Conservation (phyloP, 495 filamentous ascomycete species). For the Penicillium silybi region DNA sequence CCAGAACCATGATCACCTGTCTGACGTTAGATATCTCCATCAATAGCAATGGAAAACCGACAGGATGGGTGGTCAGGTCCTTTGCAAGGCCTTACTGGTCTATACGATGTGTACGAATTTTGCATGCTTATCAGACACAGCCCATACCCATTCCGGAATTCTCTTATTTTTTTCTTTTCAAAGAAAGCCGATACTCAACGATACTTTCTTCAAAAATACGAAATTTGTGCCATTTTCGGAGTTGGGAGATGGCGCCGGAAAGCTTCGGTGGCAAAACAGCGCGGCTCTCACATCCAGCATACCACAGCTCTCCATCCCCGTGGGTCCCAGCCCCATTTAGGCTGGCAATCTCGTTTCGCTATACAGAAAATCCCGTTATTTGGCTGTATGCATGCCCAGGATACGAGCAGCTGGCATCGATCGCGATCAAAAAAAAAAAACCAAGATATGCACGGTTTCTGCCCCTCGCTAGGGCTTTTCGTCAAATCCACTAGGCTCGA, state of each 20-base stretch:
- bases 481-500: slow-evolving; percentile 6
- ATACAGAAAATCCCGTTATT: slow-evolving; percentile 9
- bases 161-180: too few relatives aligned
- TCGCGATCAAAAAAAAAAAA: neutral
- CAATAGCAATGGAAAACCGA: neutral
- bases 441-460: neutral
- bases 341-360: slow-evolving; percentile 3
- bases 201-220: neutral
- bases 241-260: neutral
- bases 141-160: too few relatives aligned
- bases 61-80: neutral
- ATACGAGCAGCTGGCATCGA: neutral
- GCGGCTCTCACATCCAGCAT: slow-evolving; percentile 37
- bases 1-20: neutral
- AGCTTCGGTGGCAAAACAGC: slow-evolving; percentile 17
- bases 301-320: slow-evolving; percentile 26
- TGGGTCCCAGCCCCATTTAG: slow-evolving; percentile 11
- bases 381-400: neutral
- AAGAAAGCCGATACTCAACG: neutral
- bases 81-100: too few relatives aligned
- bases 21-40: neutral
- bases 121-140: too few relatives aligned
- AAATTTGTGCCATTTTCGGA: neutral
- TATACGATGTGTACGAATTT: too few relatives aligned
- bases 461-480: slow-evolving; percentile 6